Percentiles rank a stretch among this genome's conserved stretches.
These are phyloP conservation scores for Russula compacta DNA, from an alignment of 768 basidiomycete genomes.

Conservation along the genomic window DNA sequence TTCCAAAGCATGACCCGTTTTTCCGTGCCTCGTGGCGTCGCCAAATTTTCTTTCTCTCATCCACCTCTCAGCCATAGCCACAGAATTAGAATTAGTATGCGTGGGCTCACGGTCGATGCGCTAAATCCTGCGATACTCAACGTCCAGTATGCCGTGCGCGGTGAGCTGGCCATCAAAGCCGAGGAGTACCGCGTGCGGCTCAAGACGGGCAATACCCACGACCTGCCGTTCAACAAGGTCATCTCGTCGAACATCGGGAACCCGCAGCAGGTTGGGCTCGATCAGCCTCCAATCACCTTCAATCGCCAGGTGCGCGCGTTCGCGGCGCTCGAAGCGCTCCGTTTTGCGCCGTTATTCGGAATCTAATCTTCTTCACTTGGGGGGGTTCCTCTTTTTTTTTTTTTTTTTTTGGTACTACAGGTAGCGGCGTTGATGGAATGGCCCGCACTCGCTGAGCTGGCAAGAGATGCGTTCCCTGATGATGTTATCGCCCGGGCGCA, in stretches of 20 bases:
- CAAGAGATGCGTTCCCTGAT: conserved; percentile 68
- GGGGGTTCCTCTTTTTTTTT: too few relatives aligned
- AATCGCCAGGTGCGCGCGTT: conserved; percentile 63
- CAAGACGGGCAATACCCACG: conserved; percentile 37
- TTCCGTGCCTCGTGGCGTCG: neutral
- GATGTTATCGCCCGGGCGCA: conserved; percentile 82
- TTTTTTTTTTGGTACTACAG: conserved; percentile 30
- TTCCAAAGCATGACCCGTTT: neutral
- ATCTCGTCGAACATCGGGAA: conserved; percentile 98
- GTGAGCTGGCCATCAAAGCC: conserved; percentile 92
- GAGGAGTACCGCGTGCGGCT: conserved; percentile 72
- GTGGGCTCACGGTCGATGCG: conserved; percentile 49
- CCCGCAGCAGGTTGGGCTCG: conserved; percentile 90
- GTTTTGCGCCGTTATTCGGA: neutral
- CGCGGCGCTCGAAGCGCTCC: neutral
- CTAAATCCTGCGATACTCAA: conserved; percentile 80
- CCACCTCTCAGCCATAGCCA: neutral
- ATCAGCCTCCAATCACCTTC: conserved; percentile 91
- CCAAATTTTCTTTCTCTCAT: neutral
- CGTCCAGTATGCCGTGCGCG: conserved; percentile 95
- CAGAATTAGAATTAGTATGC: conserved; percentile 19
- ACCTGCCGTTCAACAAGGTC: conserved; percentile 77
- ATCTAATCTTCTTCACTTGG: neutral
- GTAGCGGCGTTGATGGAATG: conserved; percentile 89
- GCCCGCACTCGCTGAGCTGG: conserved; percentile 72